phyloP scores from a whole-genome alignment of 305 asterid species.

The Solanum hybrid region DNA sequence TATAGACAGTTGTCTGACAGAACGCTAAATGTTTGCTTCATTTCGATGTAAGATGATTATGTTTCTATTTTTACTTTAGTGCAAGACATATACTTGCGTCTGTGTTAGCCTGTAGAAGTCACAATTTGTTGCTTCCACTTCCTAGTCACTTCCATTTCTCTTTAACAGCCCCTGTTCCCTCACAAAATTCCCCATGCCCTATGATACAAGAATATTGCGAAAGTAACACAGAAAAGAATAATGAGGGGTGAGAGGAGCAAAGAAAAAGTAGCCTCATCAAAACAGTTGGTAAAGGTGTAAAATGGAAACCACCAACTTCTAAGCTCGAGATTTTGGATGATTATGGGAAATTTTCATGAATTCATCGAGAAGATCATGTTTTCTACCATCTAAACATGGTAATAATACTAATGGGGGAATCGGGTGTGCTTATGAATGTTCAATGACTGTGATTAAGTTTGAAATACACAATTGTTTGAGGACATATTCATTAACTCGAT shows the following conservation, averaged over 20 bases:
- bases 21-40: neutral
- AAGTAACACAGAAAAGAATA: neutral
- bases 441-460: neutral
- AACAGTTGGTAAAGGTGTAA: neutral
- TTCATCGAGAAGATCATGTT: neutral
- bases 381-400: neutral
- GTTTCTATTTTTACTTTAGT: neutral
- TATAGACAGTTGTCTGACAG: neutral
- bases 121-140: neutral
- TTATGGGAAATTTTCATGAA: neutral
- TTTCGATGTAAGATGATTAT: conserved; percentile 3
- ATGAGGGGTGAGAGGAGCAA: neutral
- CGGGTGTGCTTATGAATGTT: neutral
- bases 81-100: neutral
- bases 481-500: neutral
- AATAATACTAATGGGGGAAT: neutral
- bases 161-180: neutral
- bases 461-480: neutral
- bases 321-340: neutral
- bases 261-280: neutral
- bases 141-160: neutral
- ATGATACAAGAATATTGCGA: neutral
- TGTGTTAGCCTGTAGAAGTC: neutral
- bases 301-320: neutral
- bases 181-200: neutral